Conservation (phyloP, 768 basidiomycete genomes). For the Austroboletus festivus region DNA sequence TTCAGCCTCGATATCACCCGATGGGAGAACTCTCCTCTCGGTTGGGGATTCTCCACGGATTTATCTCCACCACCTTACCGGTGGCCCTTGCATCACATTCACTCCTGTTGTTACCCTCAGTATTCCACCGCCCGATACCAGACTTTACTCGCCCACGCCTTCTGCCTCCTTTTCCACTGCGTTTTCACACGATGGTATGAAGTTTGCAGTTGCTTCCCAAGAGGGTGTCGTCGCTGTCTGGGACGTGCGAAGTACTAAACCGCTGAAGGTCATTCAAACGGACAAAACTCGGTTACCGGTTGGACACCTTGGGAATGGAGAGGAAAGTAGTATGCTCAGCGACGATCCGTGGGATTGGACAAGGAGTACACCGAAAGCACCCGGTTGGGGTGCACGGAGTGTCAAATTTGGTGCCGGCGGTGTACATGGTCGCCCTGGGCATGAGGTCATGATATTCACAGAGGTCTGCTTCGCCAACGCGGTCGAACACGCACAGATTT, state of each 20-base stretch:
- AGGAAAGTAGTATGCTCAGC: constrained; percentile 50
- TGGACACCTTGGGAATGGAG: constrained; percentile 36
- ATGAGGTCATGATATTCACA: constrained; percentile 85
- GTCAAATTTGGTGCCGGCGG: constrained; percentile 80
- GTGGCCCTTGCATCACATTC: constrained; percentile 60
- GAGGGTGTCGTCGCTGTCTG: constrained; percentile 78
- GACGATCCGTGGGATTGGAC: constrained; percentile 73
- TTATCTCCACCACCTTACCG: constrained; percentile 74
- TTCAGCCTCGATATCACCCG: constrained; percentile 84
- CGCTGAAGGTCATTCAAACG: constrained; percentile 66
- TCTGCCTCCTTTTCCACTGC: constrained; percentile 78
- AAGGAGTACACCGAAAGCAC: constrained; percentile 51
- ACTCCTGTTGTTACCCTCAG: constrained; percentile 64
- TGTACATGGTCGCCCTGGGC: constrained; percentile 42
- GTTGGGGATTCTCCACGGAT: constrained; percentile 90
- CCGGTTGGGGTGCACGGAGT: constrained; percentile 81
- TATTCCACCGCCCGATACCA: constrained; percentile 54
- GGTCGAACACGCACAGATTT: neutral
- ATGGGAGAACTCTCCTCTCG: constrained; percentile 80
- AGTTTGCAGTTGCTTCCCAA: constrained; percentile 82
- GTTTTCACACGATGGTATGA: constrained; percentile 70
- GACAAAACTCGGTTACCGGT: constrained; percentile 34
- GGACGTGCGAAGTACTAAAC: constrained; percentile 75
- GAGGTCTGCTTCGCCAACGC: constrained; percentile 53
- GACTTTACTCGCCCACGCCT: constrained; percentile 41